Conservation (phyloP, 805 yeast species). For the Ogataea thermomethanolica region DNA sequence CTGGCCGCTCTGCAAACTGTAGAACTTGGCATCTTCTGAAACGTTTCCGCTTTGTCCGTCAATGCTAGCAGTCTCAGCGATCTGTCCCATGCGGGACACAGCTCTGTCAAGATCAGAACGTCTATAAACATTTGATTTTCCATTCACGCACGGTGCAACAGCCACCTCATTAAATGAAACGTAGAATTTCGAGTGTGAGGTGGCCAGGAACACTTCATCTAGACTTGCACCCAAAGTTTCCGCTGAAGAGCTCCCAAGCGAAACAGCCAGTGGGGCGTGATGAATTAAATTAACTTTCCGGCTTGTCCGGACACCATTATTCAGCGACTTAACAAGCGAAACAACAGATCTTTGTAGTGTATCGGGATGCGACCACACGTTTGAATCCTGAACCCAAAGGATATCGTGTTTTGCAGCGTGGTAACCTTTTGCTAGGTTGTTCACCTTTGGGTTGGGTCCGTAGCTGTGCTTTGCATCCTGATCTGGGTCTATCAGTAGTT, state of each 20-base stretch:
- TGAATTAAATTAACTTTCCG: slow-evolving; percentile 67
- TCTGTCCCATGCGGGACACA: slow-evolving; percentile 40
- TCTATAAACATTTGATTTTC: slow-evolving; percentile 78
- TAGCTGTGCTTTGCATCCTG: slow-evolving; percentile 39
- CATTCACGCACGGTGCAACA: slow-evolving; percentile 87
- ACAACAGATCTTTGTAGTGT: slow-evolving; percentile 62
- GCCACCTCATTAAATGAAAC: slow-evolving; percentile 69
- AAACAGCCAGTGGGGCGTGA: slow-evolving; percentile 70
- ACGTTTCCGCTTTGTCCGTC: slow-evolving; percentile 35
- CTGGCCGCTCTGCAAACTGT: slow-evolving; percentile 29
- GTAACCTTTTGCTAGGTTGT: slow-evolving; percentile 82
- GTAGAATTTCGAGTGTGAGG: slow-evolving; percentile 85
- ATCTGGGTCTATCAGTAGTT: slow-evolving; percentile 48
- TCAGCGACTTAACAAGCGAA: slow-evolving; percentile 45
- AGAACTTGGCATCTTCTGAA: slow-evolving; percentile 32
- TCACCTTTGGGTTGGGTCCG: slow-evolving; percentile 89
- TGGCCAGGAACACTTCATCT: slow-evolving; percentile 81
- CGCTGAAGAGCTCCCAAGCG: slow-evolving; percentile 14
- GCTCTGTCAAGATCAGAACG: slow-evolving; percentile 60
- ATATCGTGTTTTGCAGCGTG: slow-evolving; percentile 63
- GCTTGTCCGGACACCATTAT: slow-evolving; percentile 42
- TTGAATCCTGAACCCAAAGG: slow-evolving; percentile 82
- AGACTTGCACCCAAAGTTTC: slow-evolving; percentile 57
- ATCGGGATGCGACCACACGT: slow-evolving; percentile 71
- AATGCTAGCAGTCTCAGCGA: slow-evolving; percentile 23